These are phyloP conservation scores for Periglandula ipomoeae DNA, from an alignment of 2,329 filamentous ascomycete species.

Conservation along the genomic window DNA sequence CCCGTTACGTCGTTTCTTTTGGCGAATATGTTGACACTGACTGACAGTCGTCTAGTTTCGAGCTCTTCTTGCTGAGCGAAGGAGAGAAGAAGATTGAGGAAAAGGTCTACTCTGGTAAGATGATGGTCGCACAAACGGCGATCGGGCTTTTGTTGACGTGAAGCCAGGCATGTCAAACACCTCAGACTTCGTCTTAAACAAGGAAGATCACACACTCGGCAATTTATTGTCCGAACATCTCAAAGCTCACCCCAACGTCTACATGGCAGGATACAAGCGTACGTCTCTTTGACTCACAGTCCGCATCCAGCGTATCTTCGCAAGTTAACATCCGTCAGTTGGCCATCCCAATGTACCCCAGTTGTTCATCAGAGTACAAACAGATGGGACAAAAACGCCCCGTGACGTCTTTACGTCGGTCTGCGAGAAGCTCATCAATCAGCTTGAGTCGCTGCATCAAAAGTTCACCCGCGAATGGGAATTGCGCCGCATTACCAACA, in stretches of 20 bases:
- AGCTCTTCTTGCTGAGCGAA: slow-evolving; percentile 79
- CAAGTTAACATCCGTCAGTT: slow-evolving; percentile 23
- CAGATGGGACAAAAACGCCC: slow-evolving; percentile 79
- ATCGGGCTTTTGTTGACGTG: neutral
- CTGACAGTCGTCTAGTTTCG: slow-evolving; percentile 55
- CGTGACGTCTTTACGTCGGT: slow-evolving; percentile 77
- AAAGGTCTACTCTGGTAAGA: slow-evolving; percentile 77
- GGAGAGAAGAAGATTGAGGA: slow-evolving; percentile 92
- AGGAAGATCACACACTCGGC: slow-evolving; percentile 92
- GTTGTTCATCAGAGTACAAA: slow-evolving; percentile 72
- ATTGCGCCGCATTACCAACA: slow-evolving; percentile 73
- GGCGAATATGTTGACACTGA: neutral
- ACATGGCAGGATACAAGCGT: slow-evolving; percentile 91
- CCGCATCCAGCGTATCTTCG: slow-evolving; percentile 13
- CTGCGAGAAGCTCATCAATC: slow-evolving; percentile 73
- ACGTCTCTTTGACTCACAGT: slow-evolving; percentile 25
- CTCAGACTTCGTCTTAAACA: slow-evolving; percentile 91
- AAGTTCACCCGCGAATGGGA: slow-evolving; percentile 93
- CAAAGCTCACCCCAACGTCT: slow-evolving; percentile 71
- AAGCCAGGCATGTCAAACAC: slow-evolving; percentile 71
- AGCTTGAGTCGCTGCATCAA: slow-evolving; percentile 69
- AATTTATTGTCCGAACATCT: slow-evolving; percentile 84
- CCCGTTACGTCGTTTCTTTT: slow-evolving; percentile 20
- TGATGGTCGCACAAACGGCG: neutral
- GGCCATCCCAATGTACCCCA: slow-evolving; percentile 53